A percentile compares a stretch with the other conserved stretches of the same genome.
phyloP scores from a whole-genome alignment of 495 filamentous ascomycete genomes.

The Hypoxylon lenormandii region DNA sequence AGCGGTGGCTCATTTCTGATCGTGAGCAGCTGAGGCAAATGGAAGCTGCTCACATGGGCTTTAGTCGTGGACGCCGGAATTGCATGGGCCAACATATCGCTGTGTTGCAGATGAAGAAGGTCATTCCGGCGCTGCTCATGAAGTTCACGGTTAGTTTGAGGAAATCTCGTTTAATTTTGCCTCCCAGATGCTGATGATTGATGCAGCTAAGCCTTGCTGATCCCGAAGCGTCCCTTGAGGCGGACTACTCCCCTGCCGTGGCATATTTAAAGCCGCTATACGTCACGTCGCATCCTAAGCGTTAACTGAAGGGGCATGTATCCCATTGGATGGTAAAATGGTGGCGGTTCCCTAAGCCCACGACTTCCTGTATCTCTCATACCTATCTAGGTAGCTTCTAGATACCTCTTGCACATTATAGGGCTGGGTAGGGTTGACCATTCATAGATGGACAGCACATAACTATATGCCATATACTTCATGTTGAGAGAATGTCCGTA shows the following conservation, averaged over 20 bases:
- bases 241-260: slow-evolving; percentile 27
- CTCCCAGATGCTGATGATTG: slow-evolving; percentile 16
- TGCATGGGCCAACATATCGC: slow-evolving; percentile 75
- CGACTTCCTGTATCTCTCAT: too few relatives aligned
- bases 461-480: too few relatives aligned
- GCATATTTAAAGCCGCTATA: slow-evolving; percentile 25
- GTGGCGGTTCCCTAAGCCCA: too few relatives aligned
- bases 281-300: slow-evolving; percentile 24
- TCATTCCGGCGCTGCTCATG: slow-evolving; percentile 69
- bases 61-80: slow-evolving; percentile 69
- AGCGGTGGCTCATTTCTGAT: slow-evolving; percentile 64
- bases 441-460: too few relatives aligned
- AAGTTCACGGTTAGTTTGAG: slow-evolving; percentile 42
- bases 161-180: neutral
- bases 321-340: too few relatives aligned
- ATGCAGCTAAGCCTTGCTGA: slow-evolving; percentile 36
- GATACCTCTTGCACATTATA: too few relatives aligned
- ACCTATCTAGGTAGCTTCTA: too few relatives aligned
- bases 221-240: slow-evolving; percentile 30
- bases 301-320: neutral
- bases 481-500: too few relatives aligned
- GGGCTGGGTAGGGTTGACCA: too few relatives aligned
- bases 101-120: slow-evolving; percentile 72
- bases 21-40: slow-evolving; percentile 56
- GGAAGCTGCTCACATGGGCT: slow-evolving; percentile 60